Evolutionary conservation across 257 asterid species (phyloP).

Genomic region (Verbascum thapsus): DNA sequence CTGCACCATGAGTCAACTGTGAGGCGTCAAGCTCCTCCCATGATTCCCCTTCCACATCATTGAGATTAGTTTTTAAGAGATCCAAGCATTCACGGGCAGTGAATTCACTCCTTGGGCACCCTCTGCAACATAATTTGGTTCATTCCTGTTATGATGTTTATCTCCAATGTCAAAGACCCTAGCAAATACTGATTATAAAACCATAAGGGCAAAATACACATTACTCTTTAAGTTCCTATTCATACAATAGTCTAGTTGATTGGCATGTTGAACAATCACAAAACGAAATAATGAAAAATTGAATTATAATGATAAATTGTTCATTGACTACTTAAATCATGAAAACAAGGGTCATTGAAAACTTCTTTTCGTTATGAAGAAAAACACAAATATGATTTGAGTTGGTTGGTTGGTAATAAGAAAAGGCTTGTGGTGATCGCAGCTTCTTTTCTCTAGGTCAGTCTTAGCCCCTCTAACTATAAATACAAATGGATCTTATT

Average conservation of each 20-base stretch:
- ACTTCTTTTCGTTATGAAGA: neutral
- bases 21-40: conserved; percentile 93
- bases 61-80: conserved; percentile 68
- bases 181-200: conserved; percentile 13
- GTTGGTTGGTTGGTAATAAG: neutral
- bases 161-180: conserved; percentile 48
- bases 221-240: neutral
- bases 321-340: neutral
- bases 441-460: neutral
- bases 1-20: conserved; percentile 60
- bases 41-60: conserved; percentile 69
- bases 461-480: too few relatives aligned
- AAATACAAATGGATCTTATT: too few relatives aligned
- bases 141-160: conserved; percentile 62
- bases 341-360: too few relatives aligned
- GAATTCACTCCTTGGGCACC: conserved; percentile 68
- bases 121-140: conserved; percentile 84
- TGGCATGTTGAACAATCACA: neutral
- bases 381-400: neutral
- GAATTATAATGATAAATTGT: neutral
- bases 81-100: conserved; percentile 68
- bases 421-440: neutral
- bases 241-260: neutral
- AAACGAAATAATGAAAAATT: neutral
- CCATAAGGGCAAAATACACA: neutral